These are phyloP conservation scores for Heliamphora pulchella DNA, from an alignment of 179 eudicot species.

Conservation along the genomic window DNA sequence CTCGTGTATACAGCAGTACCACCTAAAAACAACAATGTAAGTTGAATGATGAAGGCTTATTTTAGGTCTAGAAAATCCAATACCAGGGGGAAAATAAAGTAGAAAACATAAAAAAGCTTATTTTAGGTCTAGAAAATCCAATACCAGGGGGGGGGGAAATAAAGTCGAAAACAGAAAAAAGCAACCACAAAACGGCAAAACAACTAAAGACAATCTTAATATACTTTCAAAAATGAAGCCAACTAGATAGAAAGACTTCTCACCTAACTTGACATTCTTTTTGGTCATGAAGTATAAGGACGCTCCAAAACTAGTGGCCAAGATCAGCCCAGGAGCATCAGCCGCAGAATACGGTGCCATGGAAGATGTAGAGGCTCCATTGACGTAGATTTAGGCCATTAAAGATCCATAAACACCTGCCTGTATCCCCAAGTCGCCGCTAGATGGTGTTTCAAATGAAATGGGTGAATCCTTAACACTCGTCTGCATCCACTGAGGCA, in stretches of 20 bases:
- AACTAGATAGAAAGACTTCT: slow-evolving; percentile 19
- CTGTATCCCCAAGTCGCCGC: slow-evolving; percentile 65
- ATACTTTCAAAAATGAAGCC: neutral
- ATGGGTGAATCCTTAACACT: slow-evolving; percentile 52
- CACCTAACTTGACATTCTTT: slow-evolving; percentile 80
- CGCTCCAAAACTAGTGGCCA: slow-evolving; percentile 92
- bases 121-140: neutral
- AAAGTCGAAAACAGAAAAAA: slow-evolving; percentile 10
- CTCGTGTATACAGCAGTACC: neutral
- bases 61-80: neutral
- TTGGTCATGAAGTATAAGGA: slow-evolving; percentile 90
- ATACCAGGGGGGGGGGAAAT: neutral
- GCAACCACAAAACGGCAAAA: neutral
- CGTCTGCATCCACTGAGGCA: slow-evolving; percentile 82
- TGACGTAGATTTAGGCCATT: slow-evolving; percentile 66
- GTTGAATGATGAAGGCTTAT: neutral
- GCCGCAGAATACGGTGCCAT: slow-evolving; percentile 55
- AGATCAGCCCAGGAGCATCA: slow-evolving; percentile 85
- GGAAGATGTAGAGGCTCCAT: slow-evolving; percentile 56
- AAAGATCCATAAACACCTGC: slow-evolving; percentile 93
- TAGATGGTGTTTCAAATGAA: slow-evolving; percentile 61
- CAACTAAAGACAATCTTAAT: neutral
- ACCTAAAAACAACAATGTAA: neutral
- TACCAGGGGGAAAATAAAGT: neutral
- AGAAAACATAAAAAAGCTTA: neutral